Percentiles rank a stretch among this genome's conserved stretches.
Conservation (phyloP, 768 basidiomycete genomes). For the Rhodosporidiobolus odoratus region DNA sequence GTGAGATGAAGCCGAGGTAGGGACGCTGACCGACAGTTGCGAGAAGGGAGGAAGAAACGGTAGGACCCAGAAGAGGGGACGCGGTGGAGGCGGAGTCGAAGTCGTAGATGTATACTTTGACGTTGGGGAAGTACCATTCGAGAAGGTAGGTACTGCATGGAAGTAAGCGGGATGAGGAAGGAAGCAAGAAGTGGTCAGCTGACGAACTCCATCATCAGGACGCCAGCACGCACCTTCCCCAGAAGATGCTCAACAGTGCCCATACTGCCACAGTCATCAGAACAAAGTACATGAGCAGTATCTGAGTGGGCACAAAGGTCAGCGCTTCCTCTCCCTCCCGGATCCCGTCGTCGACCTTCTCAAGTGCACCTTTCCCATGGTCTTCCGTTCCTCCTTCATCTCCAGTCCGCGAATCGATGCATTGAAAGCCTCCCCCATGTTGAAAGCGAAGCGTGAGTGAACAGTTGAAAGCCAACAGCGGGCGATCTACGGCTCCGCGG, state of each 20-base stretch:
- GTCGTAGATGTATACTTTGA: constrained; percentile 44
- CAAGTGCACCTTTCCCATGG: no score
- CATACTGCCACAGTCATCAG: constrained; percentile 12
- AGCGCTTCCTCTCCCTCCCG: no score
- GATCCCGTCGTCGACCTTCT: no score
- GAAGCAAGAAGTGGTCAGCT: not conserved
- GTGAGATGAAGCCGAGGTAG: constrained; percentile 8
- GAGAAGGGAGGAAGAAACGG: not conserved
- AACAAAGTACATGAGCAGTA: constrained; percentile 8
- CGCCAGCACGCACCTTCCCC: constrained; percentile 12
- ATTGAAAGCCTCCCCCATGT: no score
- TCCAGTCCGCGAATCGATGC: no score
- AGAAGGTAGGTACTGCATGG: constrained; percentile 14
- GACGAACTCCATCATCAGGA: not conserved
- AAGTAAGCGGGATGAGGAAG: not conserved
- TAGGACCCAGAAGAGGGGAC: constrained; percentile 9
- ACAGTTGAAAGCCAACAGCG: no score
- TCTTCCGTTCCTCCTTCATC: no score
- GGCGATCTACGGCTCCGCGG: no score
- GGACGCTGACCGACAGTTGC: not conserved
- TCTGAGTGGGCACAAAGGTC: not conserved
- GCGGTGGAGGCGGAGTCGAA: constrained; percentile 39
- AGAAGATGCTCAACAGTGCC: constrained; percentile 10
- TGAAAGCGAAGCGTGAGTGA: no score
- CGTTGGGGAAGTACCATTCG: constrained; percentile 34